Evolutionary conservation across 1,284 basidiomycete species (phyloP), one percentile per base, ranked within the genome.

Genomic region (Cutaneotrichosporon cyanovorans): DNA sequence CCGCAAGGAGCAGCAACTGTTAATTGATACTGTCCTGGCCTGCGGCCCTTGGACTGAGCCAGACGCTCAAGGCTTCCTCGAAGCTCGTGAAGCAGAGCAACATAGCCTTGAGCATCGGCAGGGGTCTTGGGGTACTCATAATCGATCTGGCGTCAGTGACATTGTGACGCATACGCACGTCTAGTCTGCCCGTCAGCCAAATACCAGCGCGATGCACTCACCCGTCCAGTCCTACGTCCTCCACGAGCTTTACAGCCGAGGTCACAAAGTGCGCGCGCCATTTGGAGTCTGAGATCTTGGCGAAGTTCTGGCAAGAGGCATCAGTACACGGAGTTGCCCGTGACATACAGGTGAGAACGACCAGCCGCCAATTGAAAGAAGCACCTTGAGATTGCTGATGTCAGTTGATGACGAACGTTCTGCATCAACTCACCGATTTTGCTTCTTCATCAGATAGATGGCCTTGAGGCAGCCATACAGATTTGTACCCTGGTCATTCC

Each of bases 181-280:
- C 83, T 56, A 81, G 81, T 33, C 56, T 61, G 42, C 4, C 20
- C 28, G 37, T 48, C 35, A 46, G 25, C 15, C 32, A 28, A 15
- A 10, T 32, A 23, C 38, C 33, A 38, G 12, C 25, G 36, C n/a
- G n/a, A n/a, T 25, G 25, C 11, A 65, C 80, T 52, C 58, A 82
- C 82, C 90, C 90, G 57, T 93, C 90, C 33, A 96, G 78, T 0
- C 87, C 90, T 51, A 88, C 85, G 66, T 93, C 82, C 62, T 90
- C 83, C 31, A 93, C 76, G 8, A 91, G 65, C 46, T 78, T 75
- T 31, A 92, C 79, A 0, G 84, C 83, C 39, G 76, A 79, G 32
- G 69, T 65, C 35, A 89, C 85, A 61, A 95, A 96, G 5, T 71
- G 80, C 10, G 76, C 72, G 14, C 87, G 80, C 61, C 35, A 80